Base-by-base conservation (phyloP, 192 early-diverging fungal genomes). In the Chytriomyces hyalinus region DNA sequence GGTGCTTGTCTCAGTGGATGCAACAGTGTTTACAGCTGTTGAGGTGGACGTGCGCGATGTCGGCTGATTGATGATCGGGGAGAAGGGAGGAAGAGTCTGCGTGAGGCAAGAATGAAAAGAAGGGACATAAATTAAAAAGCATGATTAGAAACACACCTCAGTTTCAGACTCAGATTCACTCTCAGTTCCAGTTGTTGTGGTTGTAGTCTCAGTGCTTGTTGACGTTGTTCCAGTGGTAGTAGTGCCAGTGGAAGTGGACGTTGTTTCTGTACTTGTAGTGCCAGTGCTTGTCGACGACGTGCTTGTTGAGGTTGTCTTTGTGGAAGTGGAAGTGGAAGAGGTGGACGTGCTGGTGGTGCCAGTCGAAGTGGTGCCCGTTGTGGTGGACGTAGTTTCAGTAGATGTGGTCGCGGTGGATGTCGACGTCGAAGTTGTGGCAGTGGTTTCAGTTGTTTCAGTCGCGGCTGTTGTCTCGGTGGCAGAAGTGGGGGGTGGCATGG, bases 241-340 rank as follows among this genome's bases (percentile, higher is more conserved):
- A 65, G 68, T n/a, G 86, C 83, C 11, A 80, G 65, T 76, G 84
- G 82, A 15, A 65, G 63, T 65, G 11, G 22, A 20, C 1, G 63
- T 22, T 13, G 63, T 43, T 65, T 13, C 24, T 20, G 20, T 65
- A 3, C 17, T 15, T 43, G 20, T 28, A 3, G 36, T 36, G 36
- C 24, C 24, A 65, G 20, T 65, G 1, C 17, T 15, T 43, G 20
- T 28, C 63, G 36, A 20, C 11, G 36, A 22, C 5, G 20, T 22
- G 20, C 63, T 26, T 20, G 63, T 65, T 0, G 36, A 22, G 53
- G 15, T 57, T 57, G 53, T 57, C 15, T 20, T 57, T 57, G 53
- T 57, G 53, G 15, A n/a, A n/a, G 53, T 57, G 15, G 53, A n/a
- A 57, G 53, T 20, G 1, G 53, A 15, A n/a, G 51, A 57, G 11